Conservation (phyloP, 1,139 yeast genomes). For the Fermentozyma sake region DNA sequence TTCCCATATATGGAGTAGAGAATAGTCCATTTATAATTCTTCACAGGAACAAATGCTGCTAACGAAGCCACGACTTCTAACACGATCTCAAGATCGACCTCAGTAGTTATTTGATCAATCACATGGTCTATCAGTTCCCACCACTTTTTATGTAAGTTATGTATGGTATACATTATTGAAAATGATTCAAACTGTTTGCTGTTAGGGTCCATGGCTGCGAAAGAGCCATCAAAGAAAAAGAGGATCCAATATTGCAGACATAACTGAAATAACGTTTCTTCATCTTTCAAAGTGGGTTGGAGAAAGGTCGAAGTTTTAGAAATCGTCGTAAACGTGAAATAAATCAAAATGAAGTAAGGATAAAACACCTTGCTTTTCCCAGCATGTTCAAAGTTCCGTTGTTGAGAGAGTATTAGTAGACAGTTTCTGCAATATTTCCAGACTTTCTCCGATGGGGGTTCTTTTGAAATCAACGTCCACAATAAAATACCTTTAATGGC, state of each 20-base stretch:
- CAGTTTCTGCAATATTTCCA: slow-evolving; percentile 7
- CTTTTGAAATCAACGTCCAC: slow-evolving; percentile 34
- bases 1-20: slow-evolving; percentile 20
- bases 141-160: slow-evolving; percentile 11
- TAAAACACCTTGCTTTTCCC: slow-evolving; percentile 7
- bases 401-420: slow-evolving; percentile 11
- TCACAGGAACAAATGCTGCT: slow-evolving; percentile 11
- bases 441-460: slow-evolving; percentile 15
- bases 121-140: slow-evolving; percentile 17
- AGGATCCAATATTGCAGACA: slow-evolving; percentile 9
- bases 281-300: not conserved
- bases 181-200: slow-evolving; percentile 13
- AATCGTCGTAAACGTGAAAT: slow-evolving; percentile 12
- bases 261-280: slow-evolving; percentile 1
- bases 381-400: slow-evolving; percentile 2
- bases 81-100: slow-evolving; percentile 10
- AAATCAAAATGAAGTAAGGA: slow-evolving; percentile 23
- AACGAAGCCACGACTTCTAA: slow-evolving; percentile 14
- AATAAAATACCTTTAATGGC: slow-evolving; percentile 21
- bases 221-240: slow-evolving; percentile 3
- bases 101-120: slow-evolving; percentile 7
- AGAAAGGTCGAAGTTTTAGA: slow-evolving; percentile 1
- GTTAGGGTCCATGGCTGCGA: not conserved
- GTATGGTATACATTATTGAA: slow-evolving; percentile 11
- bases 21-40: slow-evolving; percentile 20